Evolutionary conservation across 352 stramenopile species (phyloP).

Genomic region (Hyaloperonospora arabidopsidis): DNA sequence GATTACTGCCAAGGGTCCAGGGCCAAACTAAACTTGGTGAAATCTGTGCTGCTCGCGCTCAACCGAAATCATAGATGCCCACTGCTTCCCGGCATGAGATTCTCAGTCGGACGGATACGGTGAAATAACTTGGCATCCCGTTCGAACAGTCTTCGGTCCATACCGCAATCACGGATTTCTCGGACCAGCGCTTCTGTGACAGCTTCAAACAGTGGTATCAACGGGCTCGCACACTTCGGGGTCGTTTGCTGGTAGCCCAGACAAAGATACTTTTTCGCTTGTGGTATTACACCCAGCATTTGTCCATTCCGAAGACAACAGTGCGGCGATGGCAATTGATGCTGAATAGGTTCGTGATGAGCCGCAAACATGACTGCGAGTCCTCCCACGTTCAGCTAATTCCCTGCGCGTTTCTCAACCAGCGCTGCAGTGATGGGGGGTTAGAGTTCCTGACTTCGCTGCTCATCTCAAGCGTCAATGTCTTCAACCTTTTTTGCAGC

Average conservation of each 20-base stretch:
- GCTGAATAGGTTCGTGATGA: not conserved
- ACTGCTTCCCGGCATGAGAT: not conserved
- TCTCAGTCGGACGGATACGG: not conserved
- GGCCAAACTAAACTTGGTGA: not conserved
- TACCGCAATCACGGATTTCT: not conserved
- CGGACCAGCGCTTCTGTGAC: not conserved
- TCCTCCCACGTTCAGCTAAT: not conserved
- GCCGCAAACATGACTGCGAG: not conserved
- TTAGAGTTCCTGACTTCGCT: not conserved
- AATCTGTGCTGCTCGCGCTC: not conserved
- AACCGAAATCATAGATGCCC: not conserved
- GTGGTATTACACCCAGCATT: conserved; percentile 1
- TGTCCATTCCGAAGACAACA: not conserved
- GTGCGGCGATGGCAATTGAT: not conserved
- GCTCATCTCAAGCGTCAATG: not conserved
- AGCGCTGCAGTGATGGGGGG: not conserved
- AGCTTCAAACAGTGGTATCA: not conserved
- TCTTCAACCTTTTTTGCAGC: not conserved
- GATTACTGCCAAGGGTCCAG: not conserved
- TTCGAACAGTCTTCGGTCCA: not conserved
- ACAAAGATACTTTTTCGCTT: not conserved
- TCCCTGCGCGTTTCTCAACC: not conserved
- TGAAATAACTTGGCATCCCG: conserved; percentile 2
- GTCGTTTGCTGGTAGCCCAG: conserved; percentile 6
- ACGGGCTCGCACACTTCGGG: conserved; percentile 2